These are phyloP conservation scores for Diaporthe sp. DNA, from an alignment of 2,329 filamentous ascomycete genomes.

Conservation along the genomic window DNA sequence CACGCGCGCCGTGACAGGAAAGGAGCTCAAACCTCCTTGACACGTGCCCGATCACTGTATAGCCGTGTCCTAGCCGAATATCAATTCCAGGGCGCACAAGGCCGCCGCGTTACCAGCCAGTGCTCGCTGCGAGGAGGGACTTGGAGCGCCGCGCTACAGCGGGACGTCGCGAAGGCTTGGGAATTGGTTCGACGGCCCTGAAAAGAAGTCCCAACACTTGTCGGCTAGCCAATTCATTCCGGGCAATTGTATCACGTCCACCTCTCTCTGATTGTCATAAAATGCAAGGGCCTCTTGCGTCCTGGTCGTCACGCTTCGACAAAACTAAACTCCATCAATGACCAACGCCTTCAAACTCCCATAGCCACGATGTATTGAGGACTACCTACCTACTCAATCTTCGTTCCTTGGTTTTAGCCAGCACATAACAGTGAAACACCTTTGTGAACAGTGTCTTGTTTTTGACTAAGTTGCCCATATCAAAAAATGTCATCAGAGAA, in stretches of 20 bases:
- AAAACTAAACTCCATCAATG: background rate
- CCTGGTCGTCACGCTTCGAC: background rate
- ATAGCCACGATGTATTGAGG: background rate
- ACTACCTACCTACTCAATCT: background rate
- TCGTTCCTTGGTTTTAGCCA: no score
- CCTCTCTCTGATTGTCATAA: background rate
- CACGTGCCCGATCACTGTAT: background rate
- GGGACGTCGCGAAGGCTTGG: background rate
- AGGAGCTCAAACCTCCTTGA: background rate
- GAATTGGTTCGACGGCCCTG: background rate
- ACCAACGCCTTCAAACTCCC: background rate
- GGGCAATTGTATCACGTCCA: background rate
- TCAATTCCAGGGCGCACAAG: background rate
- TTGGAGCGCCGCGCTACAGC: background rate
- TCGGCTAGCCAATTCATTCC: background rate
- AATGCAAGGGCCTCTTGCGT: background rate
- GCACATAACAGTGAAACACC: background rate
- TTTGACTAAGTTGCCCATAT: no score
- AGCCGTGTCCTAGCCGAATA: background rate
- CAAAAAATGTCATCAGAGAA: background rate
- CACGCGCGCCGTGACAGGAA: background rate
- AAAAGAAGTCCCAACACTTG: background rate
- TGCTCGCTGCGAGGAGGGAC: background rate
- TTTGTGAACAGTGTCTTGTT: background rate
- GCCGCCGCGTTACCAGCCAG: background rate